Evolutionary conservation across 768 basidiomycete species (phyloP).

Genomic region (Pleurotus citrinopileatus): DNA sequence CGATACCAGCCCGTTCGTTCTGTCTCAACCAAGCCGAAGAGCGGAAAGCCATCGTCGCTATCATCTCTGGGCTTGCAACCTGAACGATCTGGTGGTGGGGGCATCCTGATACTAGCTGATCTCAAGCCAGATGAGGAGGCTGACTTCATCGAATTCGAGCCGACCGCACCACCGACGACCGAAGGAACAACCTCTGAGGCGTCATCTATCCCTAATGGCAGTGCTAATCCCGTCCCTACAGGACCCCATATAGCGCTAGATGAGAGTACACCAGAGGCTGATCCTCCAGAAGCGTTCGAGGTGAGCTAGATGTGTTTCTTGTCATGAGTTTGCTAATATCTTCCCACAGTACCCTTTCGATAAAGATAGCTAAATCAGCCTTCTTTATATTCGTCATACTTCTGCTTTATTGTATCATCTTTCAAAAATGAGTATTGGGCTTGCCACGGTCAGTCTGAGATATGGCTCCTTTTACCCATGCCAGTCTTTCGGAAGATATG

Average conservation of each 20-base stretch:
- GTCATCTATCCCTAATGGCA: constrained; percentile 25
- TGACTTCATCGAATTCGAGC: constrained; percentile 67
- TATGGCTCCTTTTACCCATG: constrained; percentile 5
- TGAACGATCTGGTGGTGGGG: constrained; percentile 77
- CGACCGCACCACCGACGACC: constrained; percentile 27
- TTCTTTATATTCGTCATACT: constrained; percentile 6
- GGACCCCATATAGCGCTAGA: constrained; percentile 66
- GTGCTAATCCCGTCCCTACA: constrained; percentile 27
- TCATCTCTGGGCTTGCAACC: constrained; percentile 34
- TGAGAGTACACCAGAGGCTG: constrained; percentile 68
- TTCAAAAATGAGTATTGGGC: too few species aligned
- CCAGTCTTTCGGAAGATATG: too few species aligned
- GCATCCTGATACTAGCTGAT: constrained; percentile 84
- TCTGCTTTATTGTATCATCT: not conserved
- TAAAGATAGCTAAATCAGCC: constrained; percentile 47
- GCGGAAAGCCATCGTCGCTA: constrained; percentile 29
- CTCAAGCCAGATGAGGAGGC: constrained; percentile 64
- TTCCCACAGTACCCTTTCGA: constrained; percentile 69
- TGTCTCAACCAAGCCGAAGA: constrained; percentile 51
- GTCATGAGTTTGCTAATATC: constrained; percentile 18
- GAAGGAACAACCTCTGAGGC: constrained; percentile 23
- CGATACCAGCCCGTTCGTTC: constrained; percentile 90
- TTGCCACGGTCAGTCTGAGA: too few species aligned
- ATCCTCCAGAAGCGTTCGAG: constrained; percentile 81
- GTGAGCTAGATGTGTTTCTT: constrained; percentile 37